phyloP scores from a whole-genome alignment of 2,329 filamentous ascomycete genomes.

The Purpureocillium takamizusanense region DNA sequence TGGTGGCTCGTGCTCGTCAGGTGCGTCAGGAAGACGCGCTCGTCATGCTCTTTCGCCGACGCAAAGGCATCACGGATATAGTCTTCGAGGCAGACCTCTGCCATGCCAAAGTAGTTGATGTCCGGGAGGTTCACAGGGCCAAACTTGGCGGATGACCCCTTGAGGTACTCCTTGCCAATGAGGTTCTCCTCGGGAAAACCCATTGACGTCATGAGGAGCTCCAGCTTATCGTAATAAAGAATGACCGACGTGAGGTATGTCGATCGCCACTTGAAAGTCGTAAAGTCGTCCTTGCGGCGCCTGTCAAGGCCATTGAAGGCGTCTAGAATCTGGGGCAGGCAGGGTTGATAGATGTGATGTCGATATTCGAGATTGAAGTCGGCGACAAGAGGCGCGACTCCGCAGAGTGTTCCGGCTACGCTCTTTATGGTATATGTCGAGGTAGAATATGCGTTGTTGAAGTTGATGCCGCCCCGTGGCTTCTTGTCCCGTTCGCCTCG shows the following conservation, averaged over 20 bases:
- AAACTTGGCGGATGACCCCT: constrained; percentile 16
- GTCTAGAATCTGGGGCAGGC: constrained; percentile 28
- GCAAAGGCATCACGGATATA: constrained; percentile 23
- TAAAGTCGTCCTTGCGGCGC: constrained; percentile 9
- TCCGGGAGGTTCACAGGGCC: constrained; percentile 17
- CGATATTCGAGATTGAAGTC: constrained; percentile 32
- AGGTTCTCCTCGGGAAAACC: constrained; percentile 17
- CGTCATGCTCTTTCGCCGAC: constrained; percentile 17
- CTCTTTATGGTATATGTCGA: constrained; percentile 36
- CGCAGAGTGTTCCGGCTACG: constrained; percentile 30
- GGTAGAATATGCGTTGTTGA: constrained; percentile 29
- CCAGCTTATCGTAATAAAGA: constrained; percentile 20
- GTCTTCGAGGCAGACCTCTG: constrained; percentile 19
- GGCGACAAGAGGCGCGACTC: constrained; percentile 28
- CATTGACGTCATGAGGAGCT: constrained; percentile 16
- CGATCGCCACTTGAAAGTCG: constrained; percentile 18
- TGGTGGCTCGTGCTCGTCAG: constrained; percentile 26
- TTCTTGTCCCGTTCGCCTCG: constrained; percentile 5
- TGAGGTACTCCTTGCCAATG: constrained; percentile 20
- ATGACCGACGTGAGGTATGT: constrained; percentile 22
- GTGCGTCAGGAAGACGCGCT: constrained; percentile 23
- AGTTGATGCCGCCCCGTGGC: constrained; percentile 27
- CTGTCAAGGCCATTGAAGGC: constrained; percentile 16
- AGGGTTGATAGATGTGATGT: constrained; percentile 34
- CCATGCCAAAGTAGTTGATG: constrained; percentile 24